Conservation (phyloP, 2,329 filamentous ascomycete genomes). For the Blastomyces percursus region DNA sequence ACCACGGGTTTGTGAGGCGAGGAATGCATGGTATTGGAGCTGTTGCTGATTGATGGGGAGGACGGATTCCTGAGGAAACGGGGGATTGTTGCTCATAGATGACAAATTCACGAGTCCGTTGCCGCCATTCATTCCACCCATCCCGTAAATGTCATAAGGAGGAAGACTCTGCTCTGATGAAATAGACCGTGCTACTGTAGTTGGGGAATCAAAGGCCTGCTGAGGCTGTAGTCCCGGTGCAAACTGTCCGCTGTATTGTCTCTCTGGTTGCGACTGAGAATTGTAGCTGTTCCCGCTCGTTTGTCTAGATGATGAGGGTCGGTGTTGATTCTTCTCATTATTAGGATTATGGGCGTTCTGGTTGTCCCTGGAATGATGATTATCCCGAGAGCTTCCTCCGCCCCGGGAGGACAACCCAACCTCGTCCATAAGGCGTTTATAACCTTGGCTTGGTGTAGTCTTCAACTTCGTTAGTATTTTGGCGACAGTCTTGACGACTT, state of each 20-base stretch:
- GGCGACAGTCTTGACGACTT: slow-evolving; percentile 87
- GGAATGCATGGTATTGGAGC: slow-evolving; percentile 48
- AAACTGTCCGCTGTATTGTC: slow-evolving; percentile 35
- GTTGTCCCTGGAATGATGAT: slow-evolving; percentile 31
- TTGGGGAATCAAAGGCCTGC: slow-evolving; percentile 26
- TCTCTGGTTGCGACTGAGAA: slow-evolving; percentile 29
- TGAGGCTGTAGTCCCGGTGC: slow-evolving; percentile 26
- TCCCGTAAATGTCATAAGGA: slow-evolving; percentile 30
- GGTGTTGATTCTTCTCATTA: slow-evolving; percentile 33
- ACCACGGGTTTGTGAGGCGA: slow-evolving; percentile 37
- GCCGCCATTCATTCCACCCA: slow-evolving; percentile 26
- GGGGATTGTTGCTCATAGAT: slow-evolving; percentile 13
- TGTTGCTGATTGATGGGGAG: slow-evolving; percentile 39
- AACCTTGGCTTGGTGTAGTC: slow-evolving; percentile 86
- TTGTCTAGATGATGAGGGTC: slow-evolving; percentile 32
- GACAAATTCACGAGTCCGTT: slow-evolving; percentile 17
- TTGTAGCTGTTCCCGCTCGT: slow-evolving; percentile 26
- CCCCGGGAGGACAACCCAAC: slow-evolving; percentile 63
- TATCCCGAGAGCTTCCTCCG: slow-evolving; percentile 26
- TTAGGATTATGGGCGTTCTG: slow-evolving; percentile 24
- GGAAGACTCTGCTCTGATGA: slow-evolving; percentile 27
- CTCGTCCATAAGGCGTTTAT: slow-evolving; percentile 98
- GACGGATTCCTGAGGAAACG: slow-evolving; percentile 30
- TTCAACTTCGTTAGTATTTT: slow-evolving; percentile 82
- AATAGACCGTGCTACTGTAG: slow-evolving; percentile 21